Evolutionary conservation across 1,284 basidiomycete species (phyloP).

Genomic region (Ganoderma meredithae): DNA sequence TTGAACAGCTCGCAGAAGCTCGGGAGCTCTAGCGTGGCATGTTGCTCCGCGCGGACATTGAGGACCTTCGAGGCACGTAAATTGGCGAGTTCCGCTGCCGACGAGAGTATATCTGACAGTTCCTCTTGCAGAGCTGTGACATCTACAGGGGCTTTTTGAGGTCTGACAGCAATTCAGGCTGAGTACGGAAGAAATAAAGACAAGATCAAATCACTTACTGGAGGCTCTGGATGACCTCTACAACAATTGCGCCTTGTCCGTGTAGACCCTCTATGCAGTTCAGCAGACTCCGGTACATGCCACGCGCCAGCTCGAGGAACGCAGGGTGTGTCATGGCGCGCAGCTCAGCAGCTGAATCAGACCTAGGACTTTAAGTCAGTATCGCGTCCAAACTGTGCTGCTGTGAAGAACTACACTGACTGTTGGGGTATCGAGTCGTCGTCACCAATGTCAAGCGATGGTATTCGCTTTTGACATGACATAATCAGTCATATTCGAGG

Average conservation of each 20-base stretch:
- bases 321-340: conserved; percentile 73
- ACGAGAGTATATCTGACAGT: conserved; percentile 77
- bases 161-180: conserved; percentile 39
- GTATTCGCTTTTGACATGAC: conserved; percentile 54
- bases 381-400: not conserved
- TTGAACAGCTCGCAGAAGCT: conserved; percentile 88
- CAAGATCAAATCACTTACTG: conserved; percentile 44
- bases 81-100: conserved; percentile 87
- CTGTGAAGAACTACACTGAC: conserved; percentile 20
- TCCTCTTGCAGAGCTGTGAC: conserved; percentile 61
- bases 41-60: conserved; percentile 78
- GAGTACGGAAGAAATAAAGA: not conserved
- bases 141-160: conserved; percentile 47
- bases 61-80: conserved; percentile 83
- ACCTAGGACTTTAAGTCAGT: conserved; percentile 27
- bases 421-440: conserved; percentile 51
- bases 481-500: conserved; percentile 3
- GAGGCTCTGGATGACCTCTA: conserved; percentile 64
- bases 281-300: conserved; percentile 73
- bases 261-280: conserved; percentile 78
- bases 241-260: conserved; percentile 66
- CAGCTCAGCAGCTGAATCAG: conserved; percentile 60
- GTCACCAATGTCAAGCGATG: conserved; percentile 62
- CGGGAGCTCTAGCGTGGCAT: conserved; percentile 73
- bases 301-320: conserved; percentile 70